phyloP scores from a whole-genome alignment of 176 grass and related monocot species.

The Carex myosuroides region DNA sequence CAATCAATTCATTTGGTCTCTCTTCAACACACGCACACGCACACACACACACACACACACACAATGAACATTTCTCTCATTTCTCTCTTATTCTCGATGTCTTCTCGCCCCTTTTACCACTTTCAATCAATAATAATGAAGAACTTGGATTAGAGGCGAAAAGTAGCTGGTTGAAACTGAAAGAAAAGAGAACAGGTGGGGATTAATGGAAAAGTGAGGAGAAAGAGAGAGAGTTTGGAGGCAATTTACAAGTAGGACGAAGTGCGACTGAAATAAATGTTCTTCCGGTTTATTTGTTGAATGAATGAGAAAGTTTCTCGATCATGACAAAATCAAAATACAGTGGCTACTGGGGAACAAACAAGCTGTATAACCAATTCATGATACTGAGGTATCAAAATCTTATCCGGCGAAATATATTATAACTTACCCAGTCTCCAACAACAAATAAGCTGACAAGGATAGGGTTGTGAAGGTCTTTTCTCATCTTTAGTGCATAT shows the following conservation, averaged over 20 bases:
- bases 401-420: not conserved
- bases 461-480: slow-evolving; percentile 60
- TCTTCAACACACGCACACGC: not conserved
- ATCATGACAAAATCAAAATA: not conserved
- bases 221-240: not conserved
- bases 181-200: not conserved
- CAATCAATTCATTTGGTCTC: not conserved
- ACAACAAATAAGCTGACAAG: slow-evolving; percentile 85
- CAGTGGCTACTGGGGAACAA: not conserved
- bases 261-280: not conserved
- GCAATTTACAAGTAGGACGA: not conserved
- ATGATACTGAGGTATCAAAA: not conserved
- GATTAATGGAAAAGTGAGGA: not conserved
- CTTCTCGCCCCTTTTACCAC: not conserved
- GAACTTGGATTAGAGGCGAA: not conserved
- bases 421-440: slow-evolving; percentile 77
- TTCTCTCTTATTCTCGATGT: not conserved
- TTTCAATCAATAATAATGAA: not conserved
- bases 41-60: not conserved
- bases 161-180: not conserved
- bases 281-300: not conserved
- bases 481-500: slow-evolving; percentile 55
- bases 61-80: not conserved
- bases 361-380: not conserved
- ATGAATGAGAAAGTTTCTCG: not conserved